phyloP scores from a whole-genome alignment of 345 rosid genomes.

The Turnera subulata region DNA sequence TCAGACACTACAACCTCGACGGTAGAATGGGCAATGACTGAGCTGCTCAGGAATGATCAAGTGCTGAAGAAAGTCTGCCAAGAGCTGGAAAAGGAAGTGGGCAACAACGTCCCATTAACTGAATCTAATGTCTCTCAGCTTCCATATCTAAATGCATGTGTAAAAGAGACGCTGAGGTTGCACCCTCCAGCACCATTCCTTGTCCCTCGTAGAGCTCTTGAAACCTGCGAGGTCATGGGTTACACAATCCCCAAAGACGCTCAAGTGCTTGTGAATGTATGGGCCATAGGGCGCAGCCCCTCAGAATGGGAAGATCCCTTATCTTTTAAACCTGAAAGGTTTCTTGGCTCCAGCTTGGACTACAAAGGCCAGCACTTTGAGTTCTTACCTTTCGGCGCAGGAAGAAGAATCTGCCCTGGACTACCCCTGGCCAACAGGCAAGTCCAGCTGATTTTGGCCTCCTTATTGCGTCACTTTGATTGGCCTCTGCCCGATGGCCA shows the following conservation, averaged over 20 bases:
- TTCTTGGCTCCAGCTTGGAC: constrained; percentile 26
- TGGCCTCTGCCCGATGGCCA: too few relatives aligned
- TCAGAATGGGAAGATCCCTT: constrained; percentile 20
- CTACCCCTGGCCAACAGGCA: constrained; percentile 13
- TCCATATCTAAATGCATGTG: too few relatives aligned
- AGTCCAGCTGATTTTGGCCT: too few relatives aligned
- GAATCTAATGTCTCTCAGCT: constrained; percentile 15
- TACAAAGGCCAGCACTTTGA: constrained; percentile 26
- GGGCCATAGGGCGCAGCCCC: constrained; percentile 27
- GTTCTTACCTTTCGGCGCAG: constrained; percentile 39
- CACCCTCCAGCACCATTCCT: too few relatives aligned
- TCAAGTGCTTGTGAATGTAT: constrained; percentile 21
- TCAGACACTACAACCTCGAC: constrained; percentile 16
- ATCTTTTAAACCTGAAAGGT: constrained; percentile 9
- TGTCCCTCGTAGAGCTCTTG: too few relatives aligned
- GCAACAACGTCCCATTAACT: background rate
- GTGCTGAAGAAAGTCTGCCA: constrained; percentile 5
- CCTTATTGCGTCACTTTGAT: constrained; percentile 4
- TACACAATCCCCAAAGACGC: constrained; percentile 16
- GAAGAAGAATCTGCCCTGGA: constrained; percentile 27
- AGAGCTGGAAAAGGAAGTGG: constrained; percentile 15
- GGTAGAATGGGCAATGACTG: too few relatives aligned
- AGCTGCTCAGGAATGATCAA: constrained; percentile 25
- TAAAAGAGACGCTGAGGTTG: too few relatives aligned
- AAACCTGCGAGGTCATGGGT: too few relatives aligned